Evolutionary conservation across 1,139 yeast genomes (phyloP), one percentile per base, ranked within the genome.

Genomic region (Pichia norvegensis): DNA sequence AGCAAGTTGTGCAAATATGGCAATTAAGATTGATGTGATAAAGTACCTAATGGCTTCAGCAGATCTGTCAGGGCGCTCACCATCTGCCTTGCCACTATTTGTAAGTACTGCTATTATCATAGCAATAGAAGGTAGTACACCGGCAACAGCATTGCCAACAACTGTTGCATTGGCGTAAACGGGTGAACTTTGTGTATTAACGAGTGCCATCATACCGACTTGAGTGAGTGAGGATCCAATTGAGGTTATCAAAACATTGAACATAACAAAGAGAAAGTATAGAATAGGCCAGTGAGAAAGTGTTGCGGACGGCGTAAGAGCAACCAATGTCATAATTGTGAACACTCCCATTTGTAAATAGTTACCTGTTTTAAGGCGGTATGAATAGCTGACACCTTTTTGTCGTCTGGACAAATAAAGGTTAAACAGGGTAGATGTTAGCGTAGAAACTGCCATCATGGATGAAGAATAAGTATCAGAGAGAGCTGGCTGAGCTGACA

Each of bases 101-200:
- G 52, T 22, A 36, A 77, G 52, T 38, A 82, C 73, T 1, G 90
- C 77, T 1, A 78, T 44, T 42, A 90, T 79, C 45, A 88, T 69
- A 0, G 95, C 83, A 16, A 83, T 64, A 0, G 96, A 79, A 1
- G 97, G 97, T 43, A 90, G 67, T 0, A 90, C 95, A 1, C 97
- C 97, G 0, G 97, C 88, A 14, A 90, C 69, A 0, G 95, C 96
- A 63, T 92, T 96, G 1, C 98, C 98, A 6, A 88, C 88, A 85
- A 92, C 85, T 4, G 85, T 85, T 0, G 85, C 95, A 58, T 90
- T 95, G 16, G 90, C 86, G 60, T 80, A 86, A 3, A 78, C 72
- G 4, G 87, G 77, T 2, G 95, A 94, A 21, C 21, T 14, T 61
- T 80, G 71, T 4, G 85, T 81, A 57, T 85, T 85, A 3, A 85